Base-by-base conservation (phyloP, 352 stramenopile genomes). In the Globisporangium barbulae region DNA sequence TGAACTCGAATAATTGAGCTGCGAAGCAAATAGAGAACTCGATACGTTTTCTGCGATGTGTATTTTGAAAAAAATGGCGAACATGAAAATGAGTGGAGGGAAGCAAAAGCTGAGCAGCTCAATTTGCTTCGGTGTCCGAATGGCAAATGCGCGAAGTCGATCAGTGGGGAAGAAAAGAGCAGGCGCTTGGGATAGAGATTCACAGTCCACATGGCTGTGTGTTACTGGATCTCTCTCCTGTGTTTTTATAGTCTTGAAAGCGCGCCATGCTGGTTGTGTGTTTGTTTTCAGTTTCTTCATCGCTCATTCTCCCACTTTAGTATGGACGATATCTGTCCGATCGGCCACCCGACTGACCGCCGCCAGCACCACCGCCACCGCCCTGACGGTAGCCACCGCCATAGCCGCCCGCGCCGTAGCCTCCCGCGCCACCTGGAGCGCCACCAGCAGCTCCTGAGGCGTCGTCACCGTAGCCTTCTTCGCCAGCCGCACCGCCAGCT, bases 281-380 rank as follows among this genome's bases (percentile, higher is more conserved):
- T 22, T 28, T 50, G 5, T 50, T 50, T 50, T 21, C 31, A 33
- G n/a, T 50, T 50, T 21, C 12, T 28, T 30, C 45, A 3, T 30
- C n/a, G 53, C 22, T 41, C 8, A 41, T 41, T 13, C 33, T 53
- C 31, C 25, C 33, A 0, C 28, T 59, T 88, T 81, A 94, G 72
- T 94, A 94, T 53, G 85, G 85, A 65, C 85, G 85, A 75, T 94
- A 94, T 78, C 85, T 78, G 28, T 94, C 85, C 69, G 85, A 90
- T 60, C 83, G 77, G 33, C 79, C 79, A 47, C 79, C 77, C 35
- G 79, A 86, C 70, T 79, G 79, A 47, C 65, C 72, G 37, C 35
- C 35, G 9, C 35, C 35, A 41, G 35, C 35, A 13, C 69, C 70
- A 59, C 79, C 72, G 53, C 75, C 70, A 2, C 78, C 76, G n/a